Evolutionary conservation across 495 filamentous ascomycete genomes (phyloP).

Genomic region (Penicillium diatomitis): DNA sequence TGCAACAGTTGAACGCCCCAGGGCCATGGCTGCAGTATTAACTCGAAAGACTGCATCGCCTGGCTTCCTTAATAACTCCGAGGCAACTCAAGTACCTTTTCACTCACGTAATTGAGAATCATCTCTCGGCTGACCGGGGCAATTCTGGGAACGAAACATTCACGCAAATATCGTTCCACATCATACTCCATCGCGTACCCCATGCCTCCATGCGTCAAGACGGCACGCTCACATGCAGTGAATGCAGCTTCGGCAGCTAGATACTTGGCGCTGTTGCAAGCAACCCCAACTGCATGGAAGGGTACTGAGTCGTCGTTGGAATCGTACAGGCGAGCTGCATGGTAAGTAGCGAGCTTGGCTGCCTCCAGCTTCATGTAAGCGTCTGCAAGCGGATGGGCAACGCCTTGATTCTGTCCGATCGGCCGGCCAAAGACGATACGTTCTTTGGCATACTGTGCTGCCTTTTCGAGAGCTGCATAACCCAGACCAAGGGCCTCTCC

Average conservation of each 20-base stretch:
- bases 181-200: conserved; percentile 73
- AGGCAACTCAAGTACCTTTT: conserved; percentile 53
- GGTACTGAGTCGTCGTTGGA: conserved; percentile 45
- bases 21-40: neutral
- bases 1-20: neutral
- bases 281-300: conserved; percentile 57
- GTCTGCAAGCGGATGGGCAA: conserved; percentile 64
- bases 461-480: conserved; percentile 58
- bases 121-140: conserved; percentile 71
- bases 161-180: conserved; percentile 67
- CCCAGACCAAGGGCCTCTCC: conserved; percentile 72
- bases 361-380: conserved; percentile 74
- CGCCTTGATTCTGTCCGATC: conserved; percentile 68
- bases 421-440: conserved; percentile 60
- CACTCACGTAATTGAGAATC: conserved; percentile 71
- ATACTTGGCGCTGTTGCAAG: conserved; percentile 70
- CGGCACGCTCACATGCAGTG: conserved; percentile 60
- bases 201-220: conserved; percentile 64
- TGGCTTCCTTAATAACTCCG: conserved; percentile 38
- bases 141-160: conserved; percentile 66
- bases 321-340: conserved; percentile 67
- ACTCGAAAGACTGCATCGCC: no score
- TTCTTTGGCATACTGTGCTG: conserved; percentile 58
- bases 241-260: conserved; percentile 73
- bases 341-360: conserved; percentile 69